A percentile compares a stretch with the other conserved stretches of the same genome.
Evolutionary conservation across 345 rosid species (phyloP).

Genomic region (Aethionema arabicum): DNA sequence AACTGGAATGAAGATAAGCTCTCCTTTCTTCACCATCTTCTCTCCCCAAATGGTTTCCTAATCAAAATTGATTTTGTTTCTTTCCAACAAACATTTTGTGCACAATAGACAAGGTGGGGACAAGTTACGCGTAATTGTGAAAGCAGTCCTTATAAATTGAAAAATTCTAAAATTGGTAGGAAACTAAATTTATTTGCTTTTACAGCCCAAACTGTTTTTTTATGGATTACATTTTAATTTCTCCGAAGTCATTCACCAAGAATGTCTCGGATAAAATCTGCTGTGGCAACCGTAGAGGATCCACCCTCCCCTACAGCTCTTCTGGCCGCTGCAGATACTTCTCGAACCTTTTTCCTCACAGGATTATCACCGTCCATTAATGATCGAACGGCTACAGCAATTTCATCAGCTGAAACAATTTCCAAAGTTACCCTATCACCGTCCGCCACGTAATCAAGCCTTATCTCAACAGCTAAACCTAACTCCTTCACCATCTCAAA

Average conservation of each 20-base stretch:
- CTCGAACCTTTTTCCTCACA: conserved; percentile 36
- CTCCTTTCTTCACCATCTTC: conserved; percentile 29
- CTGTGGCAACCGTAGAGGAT: conserved; percentile 40
- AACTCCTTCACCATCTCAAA: conserved; percentile 44
- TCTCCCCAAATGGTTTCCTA: background rate
- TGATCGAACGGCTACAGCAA: conserved; percentile 42
- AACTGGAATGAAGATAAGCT: conserved; percentile 36
- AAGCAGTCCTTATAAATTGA: too few species aligned
- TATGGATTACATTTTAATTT: background rate
- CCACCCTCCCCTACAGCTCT: conserved; percentile 47
- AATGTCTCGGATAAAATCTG: conserved; percentile 39
- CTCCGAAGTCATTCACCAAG: conserved; percentile 6
- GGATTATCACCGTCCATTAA: conserved; percentile 43
- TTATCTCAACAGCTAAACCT: conserved; percentile 47
- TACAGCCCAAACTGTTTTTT: too few species aligned
- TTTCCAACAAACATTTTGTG: too few species aligned
- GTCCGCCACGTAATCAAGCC: conserved; percentile 42
- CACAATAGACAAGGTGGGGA: too few species aligned
- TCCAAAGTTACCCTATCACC: conserved; percentile 25
- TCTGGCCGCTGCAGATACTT: conserved; percentile 36
- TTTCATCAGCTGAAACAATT: conserved; percentile 33
- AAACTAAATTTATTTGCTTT: too few species aligned
- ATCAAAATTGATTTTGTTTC: background rate
- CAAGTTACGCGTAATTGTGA: too few species aligned
- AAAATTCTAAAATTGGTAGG: too few species aligned